Base-by-base conservation (phyloP, 768 basidiomycete species). In the Boletus vermiculosoides region DNA sequence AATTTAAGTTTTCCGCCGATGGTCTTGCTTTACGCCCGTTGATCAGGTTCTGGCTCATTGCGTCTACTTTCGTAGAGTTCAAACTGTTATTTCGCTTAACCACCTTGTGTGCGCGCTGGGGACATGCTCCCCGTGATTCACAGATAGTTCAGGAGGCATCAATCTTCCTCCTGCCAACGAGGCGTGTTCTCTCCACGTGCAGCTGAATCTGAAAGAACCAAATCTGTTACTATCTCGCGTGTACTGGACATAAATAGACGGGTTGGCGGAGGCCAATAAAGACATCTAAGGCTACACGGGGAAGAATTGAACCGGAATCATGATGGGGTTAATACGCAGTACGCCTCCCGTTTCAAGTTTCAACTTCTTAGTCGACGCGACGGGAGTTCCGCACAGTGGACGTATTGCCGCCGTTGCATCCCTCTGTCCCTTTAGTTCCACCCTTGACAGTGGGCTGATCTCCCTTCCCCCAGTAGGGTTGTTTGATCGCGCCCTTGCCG, bases 391-490 rank as follows among this genome's bases (percentile, higher is more conserved):
- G 18, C 40, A 9, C 25, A 2, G 45, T 34, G 15, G 20, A n/a
- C 3, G 15, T n/a, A 42, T 42, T 53, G 37, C 30, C 1, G 34
- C 33, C 5, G 20, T 34, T 16, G 25, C 52, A 45, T 25, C 42
- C n/a, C 0, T 45, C 10, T 1, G 47, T 47, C 23, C 44, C 53
- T 11, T 49, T 56, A 11, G 37, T 48, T 2, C 23, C 37, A 10
- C 9, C 0, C 0, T 28, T 31, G 25, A 22, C 51, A 23, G 28
- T 1, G 0, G 0, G 34, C 1, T 4, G 6, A 0, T 50, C 25
- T 0, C 1, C 1, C 16, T 51, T 61, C 0, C 59, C 67, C 46
- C 58, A 52, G 16, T 59, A 66, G 13, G 58, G 59, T 16, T 57
- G 56, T n/a, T 63, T 70, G 50, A 56, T 50, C 6, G 50, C 44